A percentile compares a stretch with the other conserved stretches of the same genome.
These are phyloP conservation scores for Fusarium torulosum DNA, from an alignment of 2,329 filamentous ascomycete genomes.

Conservation along the genomic window DNA sequence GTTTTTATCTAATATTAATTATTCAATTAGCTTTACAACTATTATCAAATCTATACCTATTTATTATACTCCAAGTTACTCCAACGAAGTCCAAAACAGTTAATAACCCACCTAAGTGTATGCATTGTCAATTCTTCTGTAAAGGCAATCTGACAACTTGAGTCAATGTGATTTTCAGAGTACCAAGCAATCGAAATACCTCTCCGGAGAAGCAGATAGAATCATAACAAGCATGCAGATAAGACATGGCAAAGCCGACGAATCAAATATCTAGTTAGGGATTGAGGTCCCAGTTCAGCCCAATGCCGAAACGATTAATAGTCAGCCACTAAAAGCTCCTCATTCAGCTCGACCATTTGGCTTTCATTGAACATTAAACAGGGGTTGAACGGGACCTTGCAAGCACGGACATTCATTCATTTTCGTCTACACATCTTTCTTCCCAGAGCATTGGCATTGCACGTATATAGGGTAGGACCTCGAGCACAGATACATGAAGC, in stretches of 20 bases:
- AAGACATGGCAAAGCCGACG: conserved; percentile 3
- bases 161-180: background rate
- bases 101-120: too few species aligned
- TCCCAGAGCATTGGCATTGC: background rate
- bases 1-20: too few species aligned
- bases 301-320: conserved; percentile 23
- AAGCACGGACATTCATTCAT: background rate
- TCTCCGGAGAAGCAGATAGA: conserved; percentile 6
- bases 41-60: too few species aligned
- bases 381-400: conserved; percentile 7
- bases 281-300: conserved; percentile 13
- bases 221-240: conserved; percentile 23
- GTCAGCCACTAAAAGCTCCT: conserved; percentile 25
- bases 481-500: background rate
- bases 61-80: too few species aligned
- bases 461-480: background rate
- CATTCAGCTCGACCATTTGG: conserved; percentile 9
- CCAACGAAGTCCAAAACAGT: too few species aligned
- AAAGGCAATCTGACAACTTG: too few species aligned
- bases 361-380: conserved; percentile 15
- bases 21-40: too few species aligned
- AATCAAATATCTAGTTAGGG: conserved; percentile 4
- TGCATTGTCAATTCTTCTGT: too few species aligned
- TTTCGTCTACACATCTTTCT: too few species aligned
- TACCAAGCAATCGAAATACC: conserved; percentile 3